These are phyloP conservation scores for Alternaria incomplexa DNA, from an alignment of 2,329 filamentous ascomycete genomes.

Conservation along the genomic window DNA sequence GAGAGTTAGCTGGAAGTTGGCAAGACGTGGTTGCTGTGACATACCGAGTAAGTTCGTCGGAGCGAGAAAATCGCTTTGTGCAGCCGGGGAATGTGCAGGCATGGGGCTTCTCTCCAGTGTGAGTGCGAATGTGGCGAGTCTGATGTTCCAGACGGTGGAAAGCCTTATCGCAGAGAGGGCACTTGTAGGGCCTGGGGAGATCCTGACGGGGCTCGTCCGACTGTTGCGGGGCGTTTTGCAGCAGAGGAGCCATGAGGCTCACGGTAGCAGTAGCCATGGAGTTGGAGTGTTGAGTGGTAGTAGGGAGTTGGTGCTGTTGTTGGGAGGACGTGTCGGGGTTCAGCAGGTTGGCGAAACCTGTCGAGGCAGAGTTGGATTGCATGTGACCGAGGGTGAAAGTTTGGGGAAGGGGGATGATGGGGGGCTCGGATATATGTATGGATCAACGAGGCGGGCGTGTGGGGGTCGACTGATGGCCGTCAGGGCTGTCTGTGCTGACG, in stretches of 20 bases:
- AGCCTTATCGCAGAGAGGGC: slow-evolving; percentile 95
- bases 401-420: slow-evolving; percentile 47
- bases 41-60: slow-evolving; percentile 81
- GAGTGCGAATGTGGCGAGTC: slow-evolving; percentile 88
- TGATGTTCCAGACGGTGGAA: slow-evolving; percentile 98
- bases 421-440: slow-evolving; percentile 46
- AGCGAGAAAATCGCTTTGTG: slow-evolving; percentile 95
- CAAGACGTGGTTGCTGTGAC: background rate
- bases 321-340: slow-evolving; percentile 39
- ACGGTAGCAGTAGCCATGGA: slow-evolving; percentile 55
- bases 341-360: slow-evolving; percentile 48
- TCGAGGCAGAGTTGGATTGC: slow-evolving; percentile 43
- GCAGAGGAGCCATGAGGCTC: slow-evolving; percentile 61
- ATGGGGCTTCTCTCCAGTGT: slow-evolving; percentile 98
- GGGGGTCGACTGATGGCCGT: slow-evolving; percentile 36
- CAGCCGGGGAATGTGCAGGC: slow-evolving; percentile 94
- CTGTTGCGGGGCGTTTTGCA: slow-evolving; percentile 60
- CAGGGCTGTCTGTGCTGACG: slow-evolving; percentile 39
- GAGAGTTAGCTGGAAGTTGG: slow-evolving; percentile 12
- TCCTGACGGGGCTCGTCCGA: slow-evolving; percentile 71
- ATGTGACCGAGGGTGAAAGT: slow-evolving; percentile 49
- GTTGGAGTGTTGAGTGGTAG: slow-evolving; percentile 12
- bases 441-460: slow-evolving; percentile 36
- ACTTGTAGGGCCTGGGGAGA: slow-evolving; percentile 96
- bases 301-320: slow-evolving; percentile 19